Percentiles rank a stretch among this genome's conserved stretches.
Evolutionary conservation across 148 eudicot genomes (phyloP).

Genomic region (Vaccinium myrtillus): DNA sequence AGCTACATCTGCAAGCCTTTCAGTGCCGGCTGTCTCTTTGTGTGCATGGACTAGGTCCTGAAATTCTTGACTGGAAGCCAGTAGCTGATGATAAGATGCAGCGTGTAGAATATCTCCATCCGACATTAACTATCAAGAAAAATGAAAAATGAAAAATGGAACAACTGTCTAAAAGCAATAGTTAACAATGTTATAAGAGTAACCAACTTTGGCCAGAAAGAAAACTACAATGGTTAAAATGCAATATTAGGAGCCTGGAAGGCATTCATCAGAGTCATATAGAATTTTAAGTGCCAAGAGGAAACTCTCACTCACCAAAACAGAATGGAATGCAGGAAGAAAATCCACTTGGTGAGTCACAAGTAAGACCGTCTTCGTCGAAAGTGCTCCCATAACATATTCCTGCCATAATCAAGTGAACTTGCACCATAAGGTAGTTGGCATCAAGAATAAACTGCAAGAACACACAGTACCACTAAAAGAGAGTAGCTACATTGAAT

Average conservation of each 20-base stretch:
- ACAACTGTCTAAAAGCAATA: neutral
- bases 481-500: slow-evolving; percentile 50
- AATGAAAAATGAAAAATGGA: neutral
- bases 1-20: slow-evolving; percentile 39
- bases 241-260: neutral
- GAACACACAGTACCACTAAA: neutral
- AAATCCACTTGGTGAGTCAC: slow-evolving; percentile 99
- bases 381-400: slow-evolving; percentile 76
- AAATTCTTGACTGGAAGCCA: slow-evolving; percentile 68
- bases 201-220: neutral
- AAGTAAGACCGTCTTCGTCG: slow-evolving; percentile 74
- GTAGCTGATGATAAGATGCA: slow-evolving; percentile 56
- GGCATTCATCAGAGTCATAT: neutral
- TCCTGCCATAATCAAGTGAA: slow-evolving; percentile 51
- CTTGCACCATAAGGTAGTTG: neutral
- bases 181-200: neutral
- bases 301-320: slow-evolving; percentile 58
- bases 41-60: slow-evolving; percentile 79
- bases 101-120: slow-evolving; percentile 72
- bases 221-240: neutral
- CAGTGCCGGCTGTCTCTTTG: slow-evolving; percentile 85
- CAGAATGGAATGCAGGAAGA: slow-evolving; percentile 79
- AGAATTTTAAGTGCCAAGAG: neutral
- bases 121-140: slow-evolving; percentile 65
- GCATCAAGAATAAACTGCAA: neutral